A percentile compares a stretch with the other conserved stretches of the same genome.
These are phyloP conservation scores for Flaveria floridana DNA, from an alignment of 140 eudicot genomes.

Conservation along the genomic window DNA sequence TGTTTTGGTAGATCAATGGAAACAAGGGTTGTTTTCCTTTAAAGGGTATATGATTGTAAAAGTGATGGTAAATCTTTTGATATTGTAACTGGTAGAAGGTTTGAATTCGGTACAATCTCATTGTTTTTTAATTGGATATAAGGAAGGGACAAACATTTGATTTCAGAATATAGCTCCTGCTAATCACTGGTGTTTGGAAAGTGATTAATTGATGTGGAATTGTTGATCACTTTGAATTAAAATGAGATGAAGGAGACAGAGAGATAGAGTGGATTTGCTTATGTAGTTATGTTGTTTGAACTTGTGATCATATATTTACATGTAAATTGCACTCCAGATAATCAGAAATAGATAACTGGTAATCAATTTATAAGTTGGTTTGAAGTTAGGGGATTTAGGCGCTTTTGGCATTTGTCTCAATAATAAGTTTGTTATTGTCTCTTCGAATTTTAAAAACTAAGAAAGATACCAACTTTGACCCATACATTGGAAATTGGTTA, in stretches of 20 bases:
- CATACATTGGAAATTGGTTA: too few relatives aligned
- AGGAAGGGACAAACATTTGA: background rate
- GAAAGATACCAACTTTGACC: background rate
- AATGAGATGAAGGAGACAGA: background rate
- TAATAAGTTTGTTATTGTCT: background rate
- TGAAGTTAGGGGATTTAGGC: constrained; percentile 5
- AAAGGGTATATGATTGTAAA: background rate
- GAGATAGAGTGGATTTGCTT: constrained; percentile 2
- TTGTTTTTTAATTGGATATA: background rate
- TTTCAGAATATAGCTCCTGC: background rate
- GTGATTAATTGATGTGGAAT: background rate
- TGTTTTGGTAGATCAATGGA: background rate
- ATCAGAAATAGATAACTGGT: background rate
- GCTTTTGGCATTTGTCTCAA: background rate
- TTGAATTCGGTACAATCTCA: too few relatives aligned
- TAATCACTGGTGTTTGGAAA: background rate
- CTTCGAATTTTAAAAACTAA: background rate
- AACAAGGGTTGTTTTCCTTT: background rate
- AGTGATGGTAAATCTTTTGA: too few relatives aligned
- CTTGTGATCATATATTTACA: background rate
- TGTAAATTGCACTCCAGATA: background rate
- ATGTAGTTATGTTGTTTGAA: background rate
- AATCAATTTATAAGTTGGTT: background rate
- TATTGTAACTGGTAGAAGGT: too few relatives aligned
- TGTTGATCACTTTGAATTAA: too few relatives aligned